phyloP scores from a whole-genome alignment of 2,329 filamentous ascomycete species.

The Fusarium bactridioides region DNA sequence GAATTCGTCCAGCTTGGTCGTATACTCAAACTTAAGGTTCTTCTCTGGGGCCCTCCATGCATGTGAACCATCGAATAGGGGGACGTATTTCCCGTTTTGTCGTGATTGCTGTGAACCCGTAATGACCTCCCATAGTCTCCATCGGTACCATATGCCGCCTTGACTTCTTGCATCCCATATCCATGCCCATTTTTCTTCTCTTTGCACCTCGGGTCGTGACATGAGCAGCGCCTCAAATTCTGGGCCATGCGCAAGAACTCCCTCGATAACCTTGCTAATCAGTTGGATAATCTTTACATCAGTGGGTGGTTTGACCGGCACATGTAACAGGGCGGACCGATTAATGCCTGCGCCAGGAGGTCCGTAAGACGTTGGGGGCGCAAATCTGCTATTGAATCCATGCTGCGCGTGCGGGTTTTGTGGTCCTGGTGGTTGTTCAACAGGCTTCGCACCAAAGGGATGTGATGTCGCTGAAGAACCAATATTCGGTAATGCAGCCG shows the following conservation, averaged over 20 bases:
- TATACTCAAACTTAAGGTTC: slow-evolving; percentile 81
- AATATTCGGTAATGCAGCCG: slow-evolving; percentile 47
- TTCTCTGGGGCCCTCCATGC: slow-evolving; percentile 81
- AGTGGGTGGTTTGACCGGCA: slow-evolving; percentile 77
- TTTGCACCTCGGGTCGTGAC: slow-evolving; percentile 82
- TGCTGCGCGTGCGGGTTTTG: slow-evolving; percentile 52
- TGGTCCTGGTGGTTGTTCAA: slow-evolving; percentile 53
- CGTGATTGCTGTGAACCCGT: slow-evolving; percentile 64
- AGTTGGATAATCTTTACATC: slow-evolving; percentile 82
- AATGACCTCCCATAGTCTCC: slow-evolving; percentile 88
- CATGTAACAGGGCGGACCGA: slow-evolving; percentile 63
- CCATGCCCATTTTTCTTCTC: slow-evolving; percentile 92
- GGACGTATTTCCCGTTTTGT: slow-evolving; percentile 62
- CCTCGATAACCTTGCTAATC: slow-evolving; percentile 88
- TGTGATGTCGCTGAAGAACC: slow-evolving; percentile 59
- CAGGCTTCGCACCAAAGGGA: slow-evolving; percentile 80
- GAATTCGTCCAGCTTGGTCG: slow-evolving; percentile 78
- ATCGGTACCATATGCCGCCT: slow-evolving; percentile 90
- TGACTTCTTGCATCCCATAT: slow-evolving; percentile 84
- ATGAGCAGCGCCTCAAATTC: slow-evolving; percentile 94
- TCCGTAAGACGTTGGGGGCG: slow-evolving; percentile 76
- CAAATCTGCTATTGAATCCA: slow-evolving; percentile 69
- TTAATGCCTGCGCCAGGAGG: slow-evolving; percentile 52
- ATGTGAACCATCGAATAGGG: slow-evolving; percentile 78
- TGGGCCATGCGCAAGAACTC: slow-evolving; percentile 78